A percentile compares a stretch with the other conserved stretches of the same genome.
Evolutionary conservation across 2,329 filamentous ascomycete species (phyloP).

Genomic region (Chaetothyriales sp.): DNA sequence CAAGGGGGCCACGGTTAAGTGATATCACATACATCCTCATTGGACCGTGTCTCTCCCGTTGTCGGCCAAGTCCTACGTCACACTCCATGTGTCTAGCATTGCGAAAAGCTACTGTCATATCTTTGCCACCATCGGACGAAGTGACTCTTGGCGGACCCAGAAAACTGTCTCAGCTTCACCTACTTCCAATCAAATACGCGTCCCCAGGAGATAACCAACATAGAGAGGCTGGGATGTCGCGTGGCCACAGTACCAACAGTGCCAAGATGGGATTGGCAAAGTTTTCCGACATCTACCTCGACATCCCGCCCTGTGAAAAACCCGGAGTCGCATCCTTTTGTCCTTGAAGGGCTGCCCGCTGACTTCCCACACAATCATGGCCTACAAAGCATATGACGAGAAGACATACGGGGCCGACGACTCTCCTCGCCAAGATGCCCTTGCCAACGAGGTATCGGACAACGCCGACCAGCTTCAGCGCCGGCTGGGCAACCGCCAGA

Average conservation of each 20-base stretch:
- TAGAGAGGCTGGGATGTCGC: background rate
- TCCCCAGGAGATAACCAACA: background rate
- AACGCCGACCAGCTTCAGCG: conserved; percentile 31
- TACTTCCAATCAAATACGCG: background rate
- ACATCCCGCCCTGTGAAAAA: background rate
- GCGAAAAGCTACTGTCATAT: background rate
- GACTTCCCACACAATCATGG: background rate
- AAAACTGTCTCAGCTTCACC: background rate
- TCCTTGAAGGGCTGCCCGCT: too few species aligned
- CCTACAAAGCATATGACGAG: background rate
- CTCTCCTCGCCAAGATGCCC: background rate
- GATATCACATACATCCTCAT: background rate
- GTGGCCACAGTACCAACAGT: background rate
- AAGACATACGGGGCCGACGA: background rate
- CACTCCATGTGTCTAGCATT: background rate
- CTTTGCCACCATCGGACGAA: background rate
- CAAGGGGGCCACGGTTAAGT: background rate
- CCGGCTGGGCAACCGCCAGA: conserved; percentile 40
- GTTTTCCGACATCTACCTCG: background rate
- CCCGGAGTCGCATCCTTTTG: background rate
- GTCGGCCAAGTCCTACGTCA: background rate
- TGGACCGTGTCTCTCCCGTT: too few species aligned
- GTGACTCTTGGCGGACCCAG: background rate
- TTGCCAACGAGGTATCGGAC: conserved; percentile 6
- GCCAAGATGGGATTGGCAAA: background rate